phyloP scores from a whole-genome alignment of 164 flowering plant genomes.

The Aristolochia californica region DNA sequence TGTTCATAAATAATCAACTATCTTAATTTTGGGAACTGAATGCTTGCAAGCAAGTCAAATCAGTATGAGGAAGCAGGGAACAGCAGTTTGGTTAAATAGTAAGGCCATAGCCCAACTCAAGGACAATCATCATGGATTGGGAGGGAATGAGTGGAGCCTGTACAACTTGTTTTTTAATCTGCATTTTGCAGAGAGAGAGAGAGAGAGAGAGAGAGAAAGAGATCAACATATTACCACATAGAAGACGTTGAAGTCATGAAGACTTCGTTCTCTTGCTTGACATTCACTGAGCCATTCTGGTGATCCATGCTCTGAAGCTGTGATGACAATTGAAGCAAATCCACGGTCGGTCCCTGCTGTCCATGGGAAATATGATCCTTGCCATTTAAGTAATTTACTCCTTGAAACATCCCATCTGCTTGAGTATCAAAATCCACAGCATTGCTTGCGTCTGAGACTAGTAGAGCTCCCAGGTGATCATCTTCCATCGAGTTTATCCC shows the following conservation, averaged over 20 bases:
- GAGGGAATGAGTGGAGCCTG: too few species aligned
- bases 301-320: conserved; percentile 49
- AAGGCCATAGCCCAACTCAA: too few species aligned
- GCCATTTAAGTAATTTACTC: conserved; percentile 14
- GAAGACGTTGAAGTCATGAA: conserved; percentile 7
- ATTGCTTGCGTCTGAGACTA: conserved; percentile 23
- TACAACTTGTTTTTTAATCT: not conserved
- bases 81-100: too few species aligned
- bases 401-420: conserved; percentile 21
- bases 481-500: conserved; percentile 22
- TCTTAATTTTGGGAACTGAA: too few species aligned
- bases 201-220: not conserved
- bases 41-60: too few species aligned
- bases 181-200: not conserved
- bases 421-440: conserved; percentile 23
- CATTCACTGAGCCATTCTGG: conserved; percentile 28
- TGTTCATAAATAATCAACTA: too few species aligned
- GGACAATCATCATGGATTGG: too few species aligned
- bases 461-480: conserved; percentile 20
- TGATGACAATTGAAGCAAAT: conserved; percentile 48
- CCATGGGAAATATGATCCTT: conserved; percentile 23
- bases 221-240: not conserved
- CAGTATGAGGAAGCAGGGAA: too few species aligned
- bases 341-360: conserved; percentile 22
- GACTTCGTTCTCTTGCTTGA: conserved; percentile 30